A percentile compares a stretch with the other conserved stretches of the same genome.
phyloP scores from a whole-genome alignment of 495 filamentous ascomycete species.

The Penicillium flavigenum region DNA sequence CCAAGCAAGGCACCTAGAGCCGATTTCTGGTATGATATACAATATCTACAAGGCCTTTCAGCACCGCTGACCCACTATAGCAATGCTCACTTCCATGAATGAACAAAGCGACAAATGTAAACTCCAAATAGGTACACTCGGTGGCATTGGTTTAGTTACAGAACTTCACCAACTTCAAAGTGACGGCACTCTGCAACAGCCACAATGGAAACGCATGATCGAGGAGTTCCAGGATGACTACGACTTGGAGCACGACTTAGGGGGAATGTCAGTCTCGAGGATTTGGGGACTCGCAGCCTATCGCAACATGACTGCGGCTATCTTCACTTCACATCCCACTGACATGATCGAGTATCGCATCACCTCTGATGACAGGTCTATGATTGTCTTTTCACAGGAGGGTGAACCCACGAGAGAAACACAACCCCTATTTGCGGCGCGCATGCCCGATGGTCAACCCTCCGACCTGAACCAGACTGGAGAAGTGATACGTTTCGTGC shows the following conservation, averaged over 20 bases:
- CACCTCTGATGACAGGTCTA: slow-evolving; percentile 36
- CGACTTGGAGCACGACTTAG: slow-evolving; percentile 47
- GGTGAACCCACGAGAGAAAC: slow-evolving; percentile 2
- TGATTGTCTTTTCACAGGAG: slow-evolving; percentile 36
- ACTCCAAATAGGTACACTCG: slow-evolving; percentile 35
- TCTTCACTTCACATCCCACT: slow-evolving; percentile 49
- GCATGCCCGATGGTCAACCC: not conserved
- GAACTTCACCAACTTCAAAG: slow-evolving; percentile 11
- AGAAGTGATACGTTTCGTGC: slow-evolving; percentile 30
- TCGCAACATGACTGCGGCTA: slow-evolving; percentile 39
- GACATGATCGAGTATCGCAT: slow-evolving; percentile 54
- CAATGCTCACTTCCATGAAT: slow-evolving; percentile 25
- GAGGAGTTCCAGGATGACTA: slow-evolving; percentile 41
- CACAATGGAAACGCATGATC: slow-evolving; percentile 36
- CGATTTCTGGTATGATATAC: slow-evolving; percentile 32
- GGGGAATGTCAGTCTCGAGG: slow-evolving; percentile 40
- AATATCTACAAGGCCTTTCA: not conserved
- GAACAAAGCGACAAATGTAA: slow-evolving; percentile 15
- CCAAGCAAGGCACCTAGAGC: slow-evolving; percentile 26
- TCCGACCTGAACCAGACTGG: slow-evolving; percentile 24
- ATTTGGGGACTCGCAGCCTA: slow-evolving; percentile 54
- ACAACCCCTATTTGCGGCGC: slow-evolving; percentile 17
- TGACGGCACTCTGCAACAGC: not conserved
- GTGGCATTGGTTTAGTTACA: slow-evolving; percentile 23
- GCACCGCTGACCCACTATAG: slow-evolving; percentile 20